Evolutionary conservation across 768 basidiomycete genomes (phyloP).

Genomic region (Tylopilus sp.): DNA sequence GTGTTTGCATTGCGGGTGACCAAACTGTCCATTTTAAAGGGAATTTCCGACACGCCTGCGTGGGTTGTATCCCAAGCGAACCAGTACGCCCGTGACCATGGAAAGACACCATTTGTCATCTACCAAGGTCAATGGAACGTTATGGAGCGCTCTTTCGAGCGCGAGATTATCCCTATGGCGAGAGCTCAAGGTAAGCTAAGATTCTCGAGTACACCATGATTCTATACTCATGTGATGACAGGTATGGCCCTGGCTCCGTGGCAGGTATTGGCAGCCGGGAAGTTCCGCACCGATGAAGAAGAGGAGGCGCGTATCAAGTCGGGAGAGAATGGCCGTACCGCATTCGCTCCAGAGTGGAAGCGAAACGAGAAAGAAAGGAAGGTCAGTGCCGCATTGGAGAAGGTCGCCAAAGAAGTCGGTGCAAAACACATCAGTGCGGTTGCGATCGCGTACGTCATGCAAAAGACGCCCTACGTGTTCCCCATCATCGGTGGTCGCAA

Average conservation of each 20-base stretch:
- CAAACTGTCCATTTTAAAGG: conserved; percentile 6
- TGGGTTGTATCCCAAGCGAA: conserved; percentile 42
- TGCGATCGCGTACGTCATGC: conserved; percentile 44
- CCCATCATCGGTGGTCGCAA: conserved; percentile 44
- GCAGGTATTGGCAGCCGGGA: conserved; percentile 32
- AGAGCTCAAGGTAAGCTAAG: conserved; percentile 18
- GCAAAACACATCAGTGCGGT: conserved; percentile 34
- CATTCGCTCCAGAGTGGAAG: conserved; percentile 25
- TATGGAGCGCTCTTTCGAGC: conserved; percentile 39
- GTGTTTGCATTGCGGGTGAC: background rate
- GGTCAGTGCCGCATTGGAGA: conserved; percentile 35
- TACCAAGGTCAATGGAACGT: conserved; percentile 42
- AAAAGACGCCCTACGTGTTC: conserved; percentile 46
- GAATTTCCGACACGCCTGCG: conserved; percentile 35
- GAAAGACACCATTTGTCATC: conserved; percentile 42
- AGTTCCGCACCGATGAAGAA: conserved; percentile 31
- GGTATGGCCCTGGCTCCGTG: conserved; percentile 39
- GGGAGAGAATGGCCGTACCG: conserved; percentile 39
- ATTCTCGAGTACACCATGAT: background rate
- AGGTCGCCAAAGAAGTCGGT: conserved; percentile 40
- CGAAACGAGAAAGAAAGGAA: conserved; percentile 33
- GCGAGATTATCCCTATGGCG: conserved; percentile 41
- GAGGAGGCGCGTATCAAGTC: conserved; percentile 25
- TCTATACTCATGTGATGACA: background rate
- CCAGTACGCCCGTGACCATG: conserved; percentile 40